Evolutionary conservation across 805 yeast species (phyloP).

Genomic region (Debaryomyces hansenii): DNA sequence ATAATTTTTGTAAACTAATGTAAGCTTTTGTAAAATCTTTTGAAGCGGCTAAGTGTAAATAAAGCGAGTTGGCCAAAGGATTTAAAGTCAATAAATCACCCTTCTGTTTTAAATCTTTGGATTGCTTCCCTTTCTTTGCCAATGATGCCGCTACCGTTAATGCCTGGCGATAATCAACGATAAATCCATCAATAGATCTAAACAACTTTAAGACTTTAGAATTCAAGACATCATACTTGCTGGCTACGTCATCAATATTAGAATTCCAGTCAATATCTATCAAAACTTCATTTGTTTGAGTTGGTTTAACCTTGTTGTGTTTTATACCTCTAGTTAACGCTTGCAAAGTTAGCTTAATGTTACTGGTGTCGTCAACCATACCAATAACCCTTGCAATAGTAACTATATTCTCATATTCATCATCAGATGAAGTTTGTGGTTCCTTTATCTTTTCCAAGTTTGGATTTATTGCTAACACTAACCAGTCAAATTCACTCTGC

Average conservation of each 20-base stretch:
- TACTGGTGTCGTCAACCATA: conserved; percentile 42
- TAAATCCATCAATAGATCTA: conserved; percentile 38
- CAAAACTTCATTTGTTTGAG: conserved; percentile 23
- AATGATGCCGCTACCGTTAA: conserved; percentile 12
- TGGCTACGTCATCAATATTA: conserved; percentile 15
- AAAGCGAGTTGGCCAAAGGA: conserved; percentile 61
- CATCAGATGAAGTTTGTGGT: conserved; percentile 3
- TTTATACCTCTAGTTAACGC: conserved; percentile 47
- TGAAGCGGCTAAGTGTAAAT: conserved; percentile 51
- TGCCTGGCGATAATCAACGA: conserved; percentile 37
- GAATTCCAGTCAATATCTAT: conserved; percentile 26
- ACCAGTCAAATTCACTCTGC: conserved; percentile 33
- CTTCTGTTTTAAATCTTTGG: conserved; percentile 7
- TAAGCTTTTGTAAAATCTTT: conserved; percentile 48
- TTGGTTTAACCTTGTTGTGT: conserved; percentile 5
- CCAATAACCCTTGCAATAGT: conserved; percentile 51
- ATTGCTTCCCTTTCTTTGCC: conserved; percentile 11
- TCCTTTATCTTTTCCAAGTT: conserved; percentile 30
- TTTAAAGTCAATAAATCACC: conserved; percentile 48
- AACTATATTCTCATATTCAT: conserved; percentile 20
- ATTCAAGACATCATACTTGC: conserved; percentile 19
- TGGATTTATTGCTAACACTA: conserved; percentile 35
- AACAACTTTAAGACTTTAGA: conserved; percentile 22
- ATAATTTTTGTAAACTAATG: conserved; percentile 36
- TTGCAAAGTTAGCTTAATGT: conserved; percentile 47